phyloP scores from a whole-genome alignment of 345 rosid genomes.

The Eutrema yunnanense region DNA sequence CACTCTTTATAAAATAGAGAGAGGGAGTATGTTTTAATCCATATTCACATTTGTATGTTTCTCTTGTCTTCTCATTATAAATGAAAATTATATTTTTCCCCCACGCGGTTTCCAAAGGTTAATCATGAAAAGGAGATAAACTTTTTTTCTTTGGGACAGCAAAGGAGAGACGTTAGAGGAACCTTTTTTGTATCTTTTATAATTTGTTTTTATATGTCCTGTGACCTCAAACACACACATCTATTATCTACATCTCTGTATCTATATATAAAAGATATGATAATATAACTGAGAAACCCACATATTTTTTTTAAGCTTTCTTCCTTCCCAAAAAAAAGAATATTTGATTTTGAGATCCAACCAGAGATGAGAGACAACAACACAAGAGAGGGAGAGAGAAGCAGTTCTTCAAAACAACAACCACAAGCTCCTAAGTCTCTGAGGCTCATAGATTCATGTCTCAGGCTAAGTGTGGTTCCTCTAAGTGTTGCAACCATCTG shows the following conservation, averaged over 20 bases:
- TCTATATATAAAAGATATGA: constrained; percentile 11
- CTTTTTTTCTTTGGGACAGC: neutral
- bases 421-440: constrained; percentile 35
- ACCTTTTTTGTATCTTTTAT: constrained; percentile 11
- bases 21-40: neutral
- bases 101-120: constrained; percentile 12
- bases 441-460: constrained; percentile 53
- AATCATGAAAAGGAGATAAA: neutral
- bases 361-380: constrained; percentile 16
- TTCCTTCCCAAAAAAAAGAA: neutral
- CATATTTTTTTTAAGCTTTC: neutral
- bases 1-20: no score
- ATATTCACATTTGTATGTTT: neutral
- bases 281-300: constrained; percentile 9
- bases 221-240: constrained; percentile 12
- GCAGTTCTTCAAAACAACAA: constrained; percentile 19
- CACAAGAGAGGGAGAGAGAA: constrained; percentile 20
- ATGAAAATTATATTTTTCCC: neutral
- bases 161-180: neutral
- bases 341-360: constrained; percentile 5
- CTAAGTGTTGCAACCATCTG: constrained; percentile 67
- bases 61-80: neutral
- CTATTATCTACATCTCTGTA: neutral
- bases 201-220: constrained; percentile 17
- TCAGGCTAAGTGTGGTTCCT: constrained; percentile 72